These are phyloP conservation scores for Fusarium guadeloupense DNA, from an alignment of 2,329 filamentous ascomycete genomes.

Conservation along the genomic window DNA sequence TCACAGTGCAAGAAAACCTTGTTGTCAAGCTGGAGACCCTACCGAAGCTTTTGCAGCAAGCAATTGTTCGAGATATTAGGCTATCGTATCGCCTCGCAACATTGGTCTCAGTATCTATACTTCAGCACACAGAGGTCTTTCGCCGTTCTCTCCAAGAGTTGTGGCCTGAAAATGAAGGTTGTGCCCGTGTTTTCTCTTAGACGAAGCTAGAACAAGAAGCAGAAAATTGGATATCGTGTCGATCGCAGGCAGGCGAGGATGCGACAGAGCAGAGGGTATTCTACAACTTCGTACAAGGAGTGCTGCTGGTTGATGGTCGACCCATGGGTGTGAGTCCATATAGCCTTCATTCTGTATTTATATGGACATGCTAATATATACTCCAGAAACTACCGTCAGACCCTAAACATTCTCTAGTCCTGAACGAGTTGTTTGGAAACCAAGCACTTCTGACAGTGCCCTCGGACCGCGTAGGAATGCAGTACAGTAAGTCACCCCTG, in stretches of 20 bases:
- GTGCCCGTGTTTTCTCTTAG: conserved; percentile 14
- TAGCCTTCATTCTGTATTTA: background rate
- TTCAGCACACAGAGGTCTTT: conserved; percentile 20
- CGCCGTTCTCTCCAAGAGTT: conserved; percentile 30
- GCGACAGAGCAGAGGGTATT: conserved; percentile 33
- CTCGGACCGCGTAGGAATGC: conserved; percentile 63
- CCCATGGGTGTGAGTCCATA: conserved; percentile 40
- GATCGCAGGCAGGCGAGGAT: conserved; percentile 9
- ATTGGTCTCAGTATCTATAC: conserved; percentile 16
- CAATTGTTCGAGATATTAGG: conserved; percentile 37
- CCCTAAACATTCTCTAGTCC: conserved; percentile 51
- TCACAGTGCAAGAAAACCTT: conserved; percentile 39
- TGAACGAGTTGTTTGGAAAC: conserved; percentile 64
- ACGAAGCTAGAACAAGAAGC: background rate
- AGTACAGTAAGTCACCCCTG: conserved; percentile 48
- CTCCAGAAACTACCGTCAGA: conserved; percentile 59
- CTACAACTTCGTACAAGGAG: conserved; percentile 46
- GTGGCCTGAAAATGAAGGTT: conserved; percentile 34
- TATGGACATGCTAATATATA: background rate
- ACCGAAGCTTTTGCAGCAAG: conserved; percentile 23
- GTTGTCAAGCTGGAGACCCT: conserved; percentile 36
- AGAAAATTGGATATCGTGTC: conserved; percentile 30
- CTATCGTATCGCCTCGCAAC: conserved; percentile 28
- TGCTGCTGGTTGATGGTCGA: conserved; percentile 48
- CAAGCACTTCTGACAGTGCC: conserved; percentile 62